Evolutionary conservation across 306 rosid genomes (phyloP), one percentile per base, ranked within the genome.

Genomic region (Prunus dulcis): DNA sequence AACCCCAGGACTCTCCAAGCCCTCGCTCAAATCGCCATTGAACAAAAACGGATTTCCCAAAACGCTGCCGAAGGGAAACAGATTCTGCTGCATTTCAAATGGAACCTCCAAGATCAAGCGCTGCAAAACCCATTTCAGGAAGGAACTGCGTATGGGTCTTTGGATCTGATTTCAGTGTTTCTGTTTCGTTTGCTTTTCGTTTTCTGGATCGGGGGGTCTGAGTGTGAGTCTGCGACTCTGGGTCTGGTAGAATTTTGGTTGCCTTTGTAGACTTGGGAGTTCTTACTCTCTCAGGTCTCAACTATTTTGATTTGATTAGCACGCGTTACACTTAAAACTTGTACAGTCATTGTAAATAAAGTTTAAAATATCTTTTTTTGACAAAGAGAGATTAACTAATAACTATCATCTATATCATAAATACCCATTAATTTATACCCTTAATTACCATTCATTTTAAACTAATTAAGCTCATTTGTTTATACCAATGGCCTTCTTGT

Each of bases 51-150:
- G 97, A 84, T 95, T 95, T n/a, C 86, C 96, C 41, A 86, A 83
- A 82, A 83, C 80, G 68, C 88, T 89, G 50, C 91, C 96, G 73
- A 95, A 88, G 23, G 98, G 97, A 27, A 86, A 89, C 87, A 87
- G 81, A 80, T 90, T 92, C 84, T 97, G 96, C 93, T 91, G 99
- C 99, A 92, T 92, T 91, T 89, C 97, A 96, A 82, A 81, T 82
- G 84, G 73, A 82, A 78, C 27, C 78, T 55, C 79, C 86, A 47
- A 86, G 88, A 88, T 82, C 89, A 60, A 19, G 22, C 64, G 77
- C 20, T 70, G 77, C 67, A 61, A 73, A 41, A 66, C 64, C 85
- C 88, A 87, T 87, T 52, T 64, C 78, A 56, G 53, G 20, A 22
- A 61, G 9, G 60, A 15, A 23, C 20, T 11, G 67, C 12, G 46